phyloP scores from a whole-genome alignment of 805 yeast species.

The Metschnikowia continentalis region DNA sequence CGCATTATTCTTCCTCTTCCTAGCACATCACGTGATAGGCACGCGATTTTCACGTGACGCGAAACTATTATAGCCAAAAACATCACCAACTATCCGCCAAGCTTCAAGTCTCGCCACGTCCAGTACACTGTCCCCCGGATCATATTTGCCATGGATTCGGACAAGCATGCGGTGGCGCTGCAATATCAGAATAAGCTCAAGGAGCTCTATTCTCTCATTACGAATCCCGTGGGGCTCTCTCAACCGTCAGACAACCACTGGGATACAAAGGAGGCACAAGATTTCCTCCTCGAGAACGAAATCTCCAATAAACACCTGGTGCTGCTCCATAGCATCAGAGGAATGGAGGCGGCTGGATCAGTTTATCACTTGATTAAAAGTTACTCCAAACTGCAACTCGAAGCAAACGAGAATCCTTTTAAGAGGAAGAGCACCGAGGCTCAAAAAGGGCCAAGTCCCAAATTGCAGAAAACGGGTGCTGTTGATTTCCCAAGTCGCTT shows the following conservation, averaged over 20 bases:
- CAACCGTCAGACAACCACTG: constrained; percentile 1
- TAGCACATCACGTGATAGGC: constrained; percentile 9
- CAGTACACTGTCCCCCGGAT: not conserved
- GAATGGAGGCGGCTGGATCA: constrained; percentile 3
- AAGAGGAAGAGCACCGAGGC: not conserved
- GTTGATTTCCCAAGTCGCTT: constrained; percentile 10
- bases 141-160: constrained; percentile 6
- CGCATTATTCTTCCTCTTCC: too few species aligned
- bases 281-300: constrained; percentile 10
- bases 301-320: constrained; percentile 6
- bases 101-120: not conserved
- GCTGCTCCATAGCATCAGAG: constrained; percentile 4
- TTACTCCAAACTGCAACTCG: not conserved
- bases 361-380: constrained; percentile 1
- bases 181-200: constrained; percentile 10
- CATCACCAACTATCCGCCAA: not conserved
- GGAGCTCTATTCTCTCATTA: constrained; percentile 16
- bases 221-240: constrained; percentile 14
- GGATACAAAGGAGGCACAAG: constrained; percentile 5
- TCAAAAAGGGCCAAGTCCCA: not conserved
- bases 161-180: constrained; percentile 5
- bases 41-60: constrained; percentile 12
- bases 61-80: not conserved
- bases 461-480: constrained; percentile 5
- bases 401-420: not conserved